These are phyloP conservation scores for Ophiocordyceps camponoti-rufipedis DNA, from an alignment of 2,329 filamentous ascomycete genomes.

Conservation along the genomic window DNA sequence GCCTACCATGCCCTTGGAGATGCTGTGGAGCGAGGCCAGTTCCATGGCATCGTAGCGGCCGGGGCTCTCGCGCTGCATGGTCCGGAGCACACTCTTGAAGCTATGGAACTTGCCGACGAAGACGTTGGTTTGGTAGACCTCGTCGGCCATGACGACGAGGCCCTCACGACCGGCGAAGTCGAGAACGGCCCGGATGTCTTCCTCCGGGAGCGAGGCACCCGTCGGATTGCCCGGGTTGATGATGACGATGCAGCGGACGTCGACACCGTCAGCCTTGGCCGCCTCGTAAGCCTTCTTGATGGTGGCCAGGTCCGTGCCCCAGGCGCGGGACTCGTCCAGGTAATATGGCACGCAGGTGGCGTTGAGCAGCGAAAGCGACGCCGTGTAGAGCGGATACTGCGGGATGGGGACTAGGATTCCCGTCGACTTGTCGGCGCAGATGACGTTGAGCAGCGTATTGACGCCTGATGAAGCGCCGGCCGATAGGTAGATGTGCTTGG, in stretches of 20 bases:
- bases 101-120: slow-evolving; percentile 88
- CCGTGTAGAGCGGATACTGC: slow-evolving; percentile 95
- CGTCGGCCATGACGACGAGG: slow-evolving; percentile 82
- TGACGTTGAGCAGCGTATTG: slow-evolving; percentile 78
- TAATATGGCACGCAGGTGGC: slow-evolving; percentile 83
- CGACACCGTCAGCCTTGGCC: slow-evolving; percentile 58
- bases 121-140: slow-evolving; percentile 98
- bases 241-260: slow-evolving; percentile 84
- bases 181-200: slow-evolving; percentile 70
- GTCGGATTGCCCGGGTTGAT: slow-evolving; percentile 99
- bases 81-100: slow-evolving; percentile 78
- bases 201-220: slow-evolving; percentile 62
- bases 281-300: slow-evolving; percentile 59
- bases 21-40: slow-evolving; percentile 78
- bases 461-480: slow-evolving; percentile 87
- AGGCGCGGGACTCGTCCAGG: slow-evolving; percentile 69
- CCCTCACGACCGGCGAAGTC: slow-evolving; percentile 72
- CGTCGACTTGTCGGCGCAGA: slow-evolving; percentile 58
- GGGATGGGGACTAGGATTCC: slow-evolving; percentile 90
- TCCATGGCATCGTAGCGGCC: slow-evolving; percentile 72
- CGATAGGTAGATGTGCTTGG: slow-evolving; percentile 74
- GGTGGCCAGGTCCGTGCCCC: slow-evolving; percentile 71
- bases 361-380: slow-evolving; percentile 70
- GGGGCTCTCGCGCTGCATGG: slow-evolving; percentile 56
- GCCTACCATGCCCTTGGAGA: slow-evolving; percentile 97